Conservation (phyloP, 805 yeast species). For the Schizosaccharomyces japonicus region DNA sequence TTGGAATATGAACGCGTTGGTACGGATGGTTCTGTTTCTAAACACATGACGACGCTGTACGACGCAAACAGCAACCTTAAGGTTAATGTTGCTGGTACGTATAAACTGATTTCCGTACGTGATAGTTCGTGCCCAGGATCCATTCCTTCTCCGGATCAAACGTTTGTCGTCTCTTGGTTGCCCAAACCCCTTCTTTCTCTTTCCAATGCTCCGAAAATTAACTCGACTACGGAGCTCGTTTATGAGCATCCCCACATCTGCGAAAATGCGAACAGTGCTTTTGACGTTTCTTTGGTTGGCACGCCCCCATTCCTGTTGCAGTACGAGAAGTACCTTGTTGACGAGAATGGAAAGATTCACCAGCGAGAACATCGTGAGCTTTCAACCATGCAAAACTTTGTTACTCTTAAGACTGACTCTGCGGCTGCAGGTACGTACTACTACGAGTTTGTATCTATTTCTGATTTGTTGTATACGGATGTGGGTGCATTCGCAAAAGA, state of each 20-base stretch:
- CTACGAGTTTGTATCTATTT: constrained; percentile 36
- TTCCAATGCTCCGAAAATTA: too few relatives aligned
- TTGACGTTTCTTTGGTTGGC: constrained; percentile 20
- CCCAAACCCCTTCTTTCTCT: constrained; percentile 25
- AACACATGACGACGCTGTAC: background rate
- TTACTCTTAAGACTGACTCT: constrained; percentile 24
- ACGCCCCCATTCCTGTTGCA: constrained; percentile 44
- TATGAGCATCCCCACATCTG: constrained; percentile 23
- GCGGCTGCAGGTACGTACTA: constrained; percentile 33
- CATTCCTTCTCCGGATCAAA: constrained; percentile 16
- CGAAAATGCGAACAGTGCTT: constrained; percentile 24
- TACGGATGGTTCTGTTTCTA: background rate
- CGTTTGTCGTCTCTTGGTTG: constrained; percentile 22
- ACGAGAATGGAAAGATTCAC: background rate
- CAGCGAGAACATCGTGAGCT: constrained; percentile 12
- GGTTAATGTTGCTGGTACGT: constrained; percentile 25
- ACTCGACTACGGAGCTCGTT: constrained; percentile 11
- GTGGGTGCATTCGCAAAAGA: constrained; percentile 16
- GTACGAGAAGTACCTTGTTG: constrained; percentile 21
- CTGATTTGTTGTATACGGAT: constrained; percentile 37
- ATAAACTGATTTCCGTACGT: constrained; percentile 22
- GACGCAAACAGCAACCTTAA: constrained; percentile 14
- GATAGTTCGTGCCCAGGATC: constrained; percentile 32
- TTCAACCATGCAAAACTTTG: constrained; percentile 30
- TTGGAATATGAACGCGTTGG: constrained; percentile 12